Evolutionary conservation across 2,329 filamentous ascomycete genomes (phyloP), one percentile per base, ranked within the genome.

Genomic region (Aspergillus ochraceus): DNA sequence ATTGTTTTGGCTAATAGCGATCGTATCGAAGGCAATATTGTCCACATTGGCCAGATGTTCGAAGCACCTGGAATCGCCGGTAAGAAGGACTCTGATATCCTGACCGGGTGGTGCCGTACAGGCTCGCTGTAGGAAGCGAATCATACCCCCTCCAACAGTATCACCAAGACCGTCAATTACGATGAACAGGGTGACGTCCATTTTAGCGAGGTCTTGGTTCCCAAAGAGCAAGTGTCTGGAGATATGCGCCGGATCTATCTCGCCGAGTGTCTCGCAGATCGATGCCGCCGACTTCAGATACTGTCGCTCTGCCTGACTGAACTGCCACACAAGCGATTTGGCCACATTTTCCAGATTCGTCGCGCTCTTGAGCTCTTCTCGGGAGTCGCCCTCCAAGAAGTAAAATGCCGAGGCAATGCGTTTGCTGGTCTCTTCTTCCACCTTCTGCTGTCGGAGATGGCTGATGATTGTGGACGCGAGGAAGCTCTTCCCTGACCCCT

Each of bases 151-250:
- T 3, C 65, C 64, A 2, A 62, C 50, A 3, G 2, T 83, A 81
- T 30, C 86, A 81, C 65, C 64, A 74, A 83, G 64, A 73, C 84
- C 36, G 69, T 85, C 42, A 76, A 85, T 71, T 71, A 76, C 60
- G 77, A 80, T 39, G 64, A 79, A 53, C 70, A 82, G 63, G 9
- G 62, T 67, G 11, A 63, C 60, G 42, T 70, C 61, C 11, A 66
- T 65, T 2, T 59, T 46, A 1, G 51, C 50, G 6, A 66, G 45
- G 20, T 64, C 60, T 8, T 57, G 46, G 29, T 64, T 60, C 12
- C 10, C 32, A 2, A 64, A 60, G n/a, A 66, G 50, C 20, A 66
- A 19, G 19, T 49, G 54, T 9, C 42, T 39, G 3, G 59, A 50
- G 3, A 66, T 59, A 5, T 63, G 60, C 30, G 60, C 52, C 4